A percentile compares a stretch with the other conserved stretches of the same genome.
phyloP scores from a whole-genome alignment of 2,329 filamentous ascomycete species.

The Penicillium digitatum region DNA sequence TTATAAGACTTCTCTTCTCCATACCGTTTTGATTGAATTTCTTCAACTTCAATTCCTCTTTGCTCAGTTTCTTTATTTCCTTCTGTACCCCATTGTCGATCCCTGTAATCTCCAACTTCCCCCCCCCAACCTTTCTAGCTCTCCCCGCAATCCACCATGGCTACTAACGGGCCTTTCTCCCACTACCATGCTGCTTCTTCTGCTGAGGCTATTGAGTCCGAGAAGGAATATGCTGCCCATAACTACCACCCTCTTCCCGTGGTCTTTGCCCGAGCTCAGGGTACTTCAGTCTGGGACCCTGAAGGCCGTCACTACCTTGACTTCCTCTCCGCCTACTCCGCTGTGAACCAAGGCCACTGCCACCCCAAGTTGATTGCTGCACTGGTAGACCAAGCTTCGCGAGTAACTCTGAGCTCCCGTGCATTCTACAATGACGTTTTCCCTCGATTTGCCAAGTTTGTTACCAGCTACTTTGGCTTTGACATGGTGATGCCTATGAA shows the following conservation, averaged over 20 bases:
- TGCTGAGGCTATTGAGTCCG: constrained; percentile 70
- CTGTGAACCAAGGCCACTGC: constrained; percentile 97
- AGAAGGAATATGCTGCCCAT: constrained; percentile 85
- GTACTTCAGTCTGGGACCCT: constrained; percentile 91
- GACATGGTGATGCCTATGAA: constrained; percentile 99
- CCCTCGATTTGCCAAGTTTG: constrained; percentile 89
- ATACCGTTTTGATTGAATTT: background rate
- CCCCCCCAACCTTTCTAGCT: constrained; percentile 1
- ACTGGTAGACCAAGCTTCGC: constrained; percentile 80
- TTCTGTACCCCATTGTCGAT: constrained; percentile 7
- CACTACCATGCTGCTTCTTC: constrained; percentile 74
- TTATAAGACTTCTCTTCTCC: background rate
- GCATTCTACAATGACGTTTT: constrained; percentile 99
- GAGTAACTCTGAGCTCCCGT: constrained; percentile 85
- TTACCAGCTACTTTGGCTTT: constrained; percentile 83
- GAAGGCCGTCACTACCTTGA: constrained; percentile 95
- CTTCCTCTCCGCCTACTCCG: constrained; percentile 96
- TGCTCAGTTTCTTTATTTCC: background rate
- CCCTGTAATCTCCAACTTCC: constrained; percentile 14
- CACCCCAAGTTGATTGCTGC: constrained; percentile 93
- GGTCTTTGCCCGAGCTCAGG: constrained; percentile 81
- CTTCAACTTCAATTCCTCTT: background rate
- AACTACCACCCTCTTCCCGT: constrained; percentile 98
- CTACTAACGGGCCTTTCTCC: constrained; percentile 38
- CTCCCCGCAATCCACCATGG: constrained; percentile 30